phyloP scores from a whole-genome alignment of 1,284 basidiomycete genomes.

The Inonotus hispidus region DNA sequence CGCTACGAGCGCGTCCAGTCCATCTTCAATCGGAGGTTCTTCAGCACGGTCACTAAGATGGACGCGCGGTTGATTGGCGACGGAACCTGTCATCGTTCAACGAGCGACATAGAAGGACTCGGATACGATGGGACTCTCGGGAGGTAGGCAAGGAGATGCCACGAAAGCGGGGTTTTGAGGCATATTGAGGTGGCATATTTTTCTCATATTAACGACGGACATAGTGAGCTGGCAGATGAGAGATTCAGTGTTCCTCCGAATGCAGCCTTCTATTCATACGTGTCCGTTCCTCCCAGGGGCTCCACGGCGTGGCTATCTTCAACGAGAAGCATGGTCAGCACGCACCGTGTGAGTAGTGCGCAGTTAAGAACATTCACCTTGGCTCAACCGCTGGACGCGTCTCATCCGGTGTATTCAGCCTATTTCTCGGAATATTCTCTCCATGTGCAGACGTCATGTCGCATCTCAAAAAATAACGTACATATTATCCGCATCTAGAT shows the following conservation, averaged over 20 bases:
- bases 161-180: constrained; percentile 1
- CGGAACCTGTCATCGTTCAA: not conserved
- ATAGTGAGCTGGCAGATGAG: constrained; percentile 15
- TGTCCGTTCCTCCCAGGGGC: constrained; percentile 13
- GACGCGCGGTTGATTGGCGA: not conserved
- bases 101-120: not conserved
- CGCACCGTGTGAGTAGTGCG: not conserved
- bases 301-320: constrained; percentile 8
- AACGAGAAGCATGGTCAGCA: not conserved
- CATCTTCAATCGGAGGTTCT: not conserved
- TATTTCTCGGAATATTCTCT: constrained; percentile 7
- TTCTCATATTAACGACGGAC: not conserved
- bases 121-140: constrained; percentile 28
- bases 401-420: constrained; percentile 3
- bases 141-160: constrained; percentile 28
- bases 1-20: not conserved
- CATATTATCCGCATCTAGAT: constrained; percentile 16
- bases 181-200: not conserved
- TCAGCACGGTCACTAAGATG: not conserved
- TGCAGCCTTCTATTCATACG: not conserved
- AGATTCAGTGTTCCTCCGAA: not conserved
- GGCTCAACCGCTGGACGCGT: not conserved
- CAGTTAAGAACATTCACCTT: constrained; percentile 1
- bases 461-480: constrained; percentile 4
- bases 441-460: constrained; percentile 6